A percentile compares a stretch with the other conserved stretches of the same genome.
These are phyloP conservation scores for Fusarium goolgardi DNA, from an alignment of 2,329 filamentous ascomycete genomes.

Conservation along the genomic window DNA sequence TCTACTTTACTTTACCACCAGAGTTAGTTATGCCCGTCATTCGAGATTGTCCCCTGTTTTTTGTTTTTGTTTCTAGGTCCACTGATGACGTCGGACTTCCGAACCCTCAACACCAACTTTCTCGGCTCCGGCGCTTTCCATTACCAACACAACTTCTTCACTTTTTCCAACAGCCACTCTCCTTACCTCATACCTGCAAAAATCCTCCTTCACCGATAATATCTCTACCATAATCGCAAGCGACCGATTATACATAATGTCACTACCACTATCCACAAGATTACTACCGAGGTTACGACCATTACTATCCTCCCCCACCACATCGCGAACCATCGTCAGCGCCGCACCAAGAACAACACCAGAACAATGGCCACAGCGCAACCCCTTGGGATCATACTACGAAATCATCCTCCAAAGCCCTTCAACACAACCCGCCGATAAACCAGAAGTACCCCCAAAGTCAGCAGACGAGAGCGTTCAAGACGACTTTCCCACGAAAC, in stretches of 20 bases:
- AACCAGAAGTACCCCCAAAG: constrained; percentile 59
- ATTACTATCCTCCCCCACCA: constrained; percentile 43
- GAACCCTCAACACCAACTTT: constrained; percentile 42
- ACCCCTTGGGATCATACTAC: constrained; percentile 69
- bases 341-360: constrained; percentile 36
- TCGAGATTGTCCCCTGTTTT: not conserved
- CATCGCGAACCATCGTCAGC: constrained; percentile 49
- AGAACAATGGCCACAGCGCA: constrained; percentile 52
- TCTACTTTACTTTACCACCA: not conserved
- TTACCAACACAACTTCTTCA: constrained; percentile 29
- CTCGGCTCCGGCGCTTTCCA: constrained; percentile 25
- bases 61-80: not conserved
- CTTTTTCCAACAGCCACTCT: not conserved
- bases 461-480: constrained; percentile 49
- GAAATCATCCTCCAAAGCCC: constrained; percentile 64
- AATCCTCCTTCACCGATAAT: not conserved
- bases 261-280: constrained; percentile 48
- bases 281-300: constrained; percentile 50
- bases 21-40: not conserved
- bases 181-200: not conserved
- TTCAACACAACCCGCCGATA: constrained; percentile 53
- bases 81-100: constrained; percentile 52
- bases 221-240: not conserved
- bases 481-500: constrained; percentile 34
- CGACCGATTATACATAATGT: constrained; percentile 42